Base-by-base conservation (phyloP, 768 basidiomycete species). In the Suillus cothurnatus region DNA sequence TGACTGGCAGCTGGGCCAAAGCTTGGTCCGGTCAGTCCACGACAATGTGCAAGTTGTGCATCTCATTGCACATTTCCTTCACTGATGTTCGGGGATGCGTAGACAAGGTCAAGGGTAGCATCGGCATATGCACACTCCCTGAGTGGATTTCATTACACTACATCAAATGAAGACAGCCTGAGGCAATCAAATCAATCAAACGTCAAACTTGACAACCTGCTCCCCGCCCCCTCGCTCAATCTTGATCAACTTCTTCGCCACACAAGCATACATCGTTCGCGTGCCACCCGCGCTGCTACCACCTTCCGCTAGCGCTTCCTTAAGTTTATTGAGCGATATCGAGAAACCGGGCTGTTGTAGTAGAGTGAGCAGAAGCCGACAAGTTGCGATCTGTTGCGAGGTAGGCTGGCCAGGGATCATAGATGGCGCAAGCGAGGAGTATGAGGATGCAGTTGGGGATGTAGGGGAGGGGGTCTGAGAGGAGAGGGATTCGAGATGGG, bases 171-270 rank as follows among this genome's bases (percentile, higher is more conserved):
- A 58, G 26, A 21, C 19, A 31, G 23, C 3, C 15, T 6, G 3
- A 19, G 11, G 28, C 6, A 28, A 59, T 70, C 64, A 88, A 53
- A 85, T 70, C 6, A 6, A 41, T 70, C 64, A 88, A 56, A 85
- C 69, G 73, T 92, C 88, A 73, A 93, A 94, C 67, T 84, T 85
- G 31, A 93, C 90, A 8, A 87, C 80, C 72, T 94, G 92, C 72
- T 91, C 91, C 39, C 91, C 84, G 6, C 86, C 84, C 23, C 90
- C 86, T 50, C 92, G 81, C 61, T 93, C 92, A 68, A 93, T 92
- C 76, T 86, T 90, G 66, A 94, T 73, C 61, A 94, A 76, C 66
- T 90, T 81, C 77, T 93, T 94, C 19, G 90, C 92, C n/a, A 93
- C 90, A 71, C 92, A 92, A 2, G 82, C 86, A 70, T 92, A 94